Evolutionary conservation across 495 filamentous ascomycete species (phyloP).

Genomic region (Aspergillus coremiiformis): DNA sequence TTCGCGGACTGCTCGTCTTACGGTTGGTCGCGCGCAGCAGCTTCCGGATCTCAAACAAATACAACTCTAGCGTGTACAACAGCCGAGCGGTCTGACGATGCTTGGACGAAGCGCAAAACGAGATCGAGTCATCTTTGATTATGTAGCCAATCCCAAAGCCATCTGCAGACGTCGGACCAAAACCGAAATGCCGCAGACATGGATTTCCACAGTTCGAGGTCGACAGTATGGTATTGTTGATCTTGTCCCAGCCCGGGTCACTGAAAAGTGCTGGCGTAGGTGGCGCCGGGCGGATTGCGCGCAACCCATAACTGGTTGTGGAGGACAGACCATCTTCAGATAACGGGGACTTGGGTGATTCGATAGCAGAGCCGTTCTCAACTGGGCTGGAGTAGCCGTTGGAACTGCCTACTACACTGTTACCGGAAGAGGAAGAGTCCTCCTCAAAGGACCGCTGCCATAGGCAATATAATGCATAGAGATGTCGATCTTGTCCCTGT

Average conservation of each 20-base stretch:
- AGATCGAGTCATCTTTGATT: constrained; percentile 92
- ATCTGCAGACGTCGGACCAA: constrained; percentile 88
- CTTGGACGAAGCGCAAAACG: constrained; percentile 85
- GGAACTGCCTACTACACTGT: constrained; percentile 52
- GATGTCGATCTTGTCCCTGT: constrained; percentile 84
- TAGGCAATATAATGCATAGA: constrained; percentile 90
- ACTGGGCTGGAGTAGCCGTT: constrained; percentile 48
- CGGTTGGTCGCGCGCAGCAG: constrained; percentile 61
- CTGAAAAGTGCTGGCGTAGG: constrained; percentile 74
- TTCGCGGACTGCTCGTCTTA: constrained; percentile 45
- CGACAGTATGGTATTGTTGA: constrained; percentile 89
- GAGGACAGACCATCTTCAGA: constrained; percentile 40
- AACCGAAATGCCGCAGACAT: constrained; percentile 91
- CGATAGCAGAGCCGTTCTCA: constrained; percentile 39
- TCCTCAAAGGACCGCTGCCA: constrained; percentile 90
- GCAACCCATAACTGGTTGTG: constrained; percentile 25
- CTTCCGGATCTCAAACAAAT: constrained; percentile 83
- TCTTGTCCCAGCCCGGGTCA: constrained; percentile 85
- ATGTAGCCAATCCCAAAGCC: constrained; percentile 98
- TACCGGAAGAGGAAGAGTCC: constrained; percentile 40
- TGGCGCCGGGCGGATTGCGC: constrained; percentile 26
- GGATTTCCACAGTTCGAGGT: constrained; percentile 99
- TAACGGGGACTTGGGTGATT: constrained; percentile 49
- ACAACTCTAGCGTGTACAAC: constrained; percentile 80
- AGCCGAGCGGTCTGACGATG: constrained; percentile 88